Base-by-base conservation (phyloP, 345 rosid species). In the Diplotaxis tenuifolia region DNA sequence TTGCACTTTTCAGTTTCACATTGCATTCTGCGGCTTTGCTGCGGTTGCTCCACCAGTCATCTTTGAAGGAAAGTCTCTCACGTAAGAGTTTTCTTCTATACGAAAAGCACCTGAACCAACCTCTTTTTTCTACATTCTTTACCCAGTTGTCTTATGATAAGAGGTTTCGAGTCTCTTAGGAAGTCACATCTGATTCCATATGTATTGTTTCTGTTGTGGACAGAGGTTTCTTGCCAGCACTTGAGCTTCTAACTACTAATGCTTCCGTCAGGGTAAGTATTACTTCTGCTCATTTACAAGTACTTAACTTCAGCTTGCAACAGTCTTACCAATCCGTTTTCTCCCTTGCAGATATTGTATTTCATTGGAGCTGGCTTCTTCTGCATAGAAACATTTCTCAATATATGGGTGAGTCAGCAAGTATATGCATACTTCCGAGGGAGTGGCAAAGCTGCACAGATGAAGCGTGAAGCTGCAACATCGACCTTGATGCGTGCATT, bases 361-460 rank as follows among this genome's bases (percentile, higher is more conserved):
- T 82, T 92, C 15, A 73, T 96, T 55, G 99, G 99, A 67, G 90
- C 90, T 34, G 98, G 84, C 15, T 77, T 79, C 66, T 92, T 96
- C 82, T 77, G 84, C 52, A 16, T 89, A 4, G 98, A 96, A 81
- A 86, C 97, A 29, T 23, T 86, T 57, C 83, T 92, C 82, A 96
- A 97, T 78, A 77, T 96, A 72, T 96, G 99, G 99, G 99, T 96
- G 82, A 87, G 90, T 74, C 97, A 92, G 98, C 96, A 96, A 96
- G 89, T 91, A 50, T 89, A 89, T 84, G 89, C 89, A 84, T 91
- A 91, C 53, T 47, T 47, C 53, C 20, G 53, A 47, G 53, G 53
- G 20, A 47, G 53, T 2, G 53, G 53, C 20, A 47, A 47, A 47
- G 53, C 53, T 47, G 53, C 53, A 47, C 20, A 47, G 53, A 47